Conservation (phyloP, 441 rosid species). For the Bruguiera hainesii region DNA sequence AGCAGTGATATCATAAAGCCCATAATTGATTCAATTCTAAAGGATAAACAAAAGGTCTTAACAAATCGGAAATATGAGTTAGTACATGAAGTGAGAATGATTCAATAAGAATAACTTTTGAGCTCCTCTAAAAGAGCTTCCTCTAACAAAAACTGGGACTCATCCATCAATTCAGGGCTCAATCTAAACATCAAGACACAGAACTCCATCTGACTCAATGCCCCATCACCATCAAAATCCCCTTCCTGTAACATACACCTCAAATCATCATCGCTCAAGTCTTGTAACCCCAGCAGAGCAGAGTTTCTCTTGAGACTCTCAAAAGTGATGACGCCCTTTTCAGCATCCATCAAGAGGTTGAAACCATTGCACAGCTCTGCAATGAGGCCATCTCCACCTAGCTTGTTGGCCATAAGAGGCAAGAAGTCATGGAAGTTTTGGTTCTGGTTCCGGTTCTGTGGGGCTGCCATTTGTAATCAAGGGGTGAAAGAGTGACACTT, state of each 20-base stretch:
- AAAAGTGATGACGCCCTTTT: slow-evolving; percentile 45
- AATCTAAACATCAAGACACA: slow-evolving; percentile 65
- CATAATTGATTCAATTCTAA: no score
- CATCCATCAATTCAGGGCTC: slow-evolving; percentile 62
- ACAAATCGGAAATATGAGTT: background rate
- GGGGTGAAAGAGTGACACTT: background rate
- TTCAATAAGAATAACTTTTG: slow-evolving; percentile 12
- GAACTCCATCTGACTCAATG: slow-evolving; percentile 53
- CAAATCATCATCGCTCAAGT: slow-evolving; percentile 45
- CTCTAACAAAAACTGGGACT: slow-evolving; percentile 43
- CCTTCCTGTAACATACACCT: slow-evolving; percentile 55
- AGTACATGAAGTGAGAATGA: background rate
- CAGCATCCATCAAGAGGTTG: slow-evolving; percentile 48
- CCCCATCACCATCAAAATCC: slow-evolving; percentile 59
- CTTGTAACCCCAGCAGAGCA: slow-evolving; percentile 48
- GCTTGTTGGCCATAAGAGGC: slow-evolving; percentile 57
- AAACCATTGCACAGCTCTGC: slow-evolving; percentile 59
- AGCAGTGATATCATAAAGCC: no score
- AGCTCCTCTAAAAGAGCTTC: slow-evolving; percentile 44
- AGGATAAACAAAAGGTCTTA: no score
- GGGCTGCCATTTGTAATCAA: slow-evolving; percentile 23
- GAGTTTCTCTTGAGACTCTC: slow-evolving; percentile 54
- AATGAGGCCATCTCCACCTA: slow-evolving; percentile 59
- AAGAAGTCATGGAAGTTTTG: slow-evolving; percentile 40
- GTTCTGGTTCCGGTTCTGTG: slow-evolving; percentile 11